These are phyloP conservation scores for Lecanicillium sp. DNA, from an alignment of 2,329 filamentous ascomycete species.

Conservation along the genomic window DNA sequence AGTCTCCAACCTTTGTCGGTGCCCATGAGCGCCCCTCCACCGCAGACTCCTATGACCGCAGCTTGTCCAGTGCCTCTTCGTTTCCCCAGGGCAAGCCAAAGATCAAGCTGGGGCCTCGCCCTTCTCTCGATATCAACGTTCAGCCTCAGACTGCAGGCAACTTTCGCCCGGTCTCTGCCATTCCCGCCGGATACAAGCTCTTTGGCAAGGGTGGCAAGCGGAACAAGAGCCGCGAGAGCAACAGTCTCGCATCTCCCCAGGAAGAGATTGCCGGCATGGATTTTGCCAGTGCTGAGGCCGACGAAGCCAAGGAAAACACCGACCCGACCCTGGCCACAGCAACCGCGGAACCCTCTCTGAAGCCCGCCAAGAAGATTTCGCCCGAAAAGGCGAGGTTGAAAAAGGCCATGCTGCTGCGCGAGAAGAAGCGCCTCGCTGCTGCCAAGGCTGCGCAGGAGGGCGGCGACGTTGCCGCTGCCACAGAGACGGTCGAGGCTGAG, in stretches of 20 bases:
- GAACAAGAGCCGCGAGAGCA: conserved; percentile 24
- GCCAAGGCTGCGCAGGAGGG: conserved; percentile 20
- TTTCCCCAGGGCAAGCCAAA: conserved; percentile 63
- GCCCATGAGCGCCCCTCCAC: conserved; percentile 39
- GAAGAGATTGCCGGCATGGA: conserved; percentile 33
- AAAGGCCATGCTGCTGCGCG: conserved; percentile 87
- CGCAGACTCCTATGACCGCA: conserved; percentile 37
- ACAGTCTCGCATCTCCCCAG: conserved; percentile 24
- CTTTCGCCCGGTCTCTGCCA: conserved; percentile 66
- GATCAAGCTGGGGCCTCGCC: conserved; percentile 82
- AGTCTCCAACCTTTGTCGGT: conserved; percentile 48
- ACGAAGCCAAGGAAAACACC: conserved; percentile 10
- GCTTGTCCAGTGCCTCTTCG: conserved; percentile 37
- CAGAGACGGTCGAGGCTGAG: conserved; percentile 18
- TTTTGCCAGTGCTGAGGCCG: conserved; percentile 24
- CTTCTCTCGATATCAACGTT: conserved; percentile 60
- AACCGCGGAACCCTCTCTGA: conserved; percentile 30
- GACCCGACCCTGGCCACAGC: conserved; percentile 17
- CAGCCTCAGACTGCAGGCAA: conserved; percentile 56
- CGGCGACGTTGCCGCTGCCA: conserved; percentile 20
- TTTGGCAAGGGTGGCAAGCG: conserved; percentile 54
- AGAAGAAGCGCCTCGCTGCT: conserved; percentile 55
- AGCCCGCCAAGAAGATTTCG: conserved; percentile 55
- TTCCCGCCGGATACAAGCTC: conserved; percentile 74
- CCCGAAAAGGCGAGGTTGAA: conserved; percentile 88